phyloP scores from a whole-genome alignment of 495 filamentous ascomycete species.

The Annulohypoxylon stygium region DNA sequence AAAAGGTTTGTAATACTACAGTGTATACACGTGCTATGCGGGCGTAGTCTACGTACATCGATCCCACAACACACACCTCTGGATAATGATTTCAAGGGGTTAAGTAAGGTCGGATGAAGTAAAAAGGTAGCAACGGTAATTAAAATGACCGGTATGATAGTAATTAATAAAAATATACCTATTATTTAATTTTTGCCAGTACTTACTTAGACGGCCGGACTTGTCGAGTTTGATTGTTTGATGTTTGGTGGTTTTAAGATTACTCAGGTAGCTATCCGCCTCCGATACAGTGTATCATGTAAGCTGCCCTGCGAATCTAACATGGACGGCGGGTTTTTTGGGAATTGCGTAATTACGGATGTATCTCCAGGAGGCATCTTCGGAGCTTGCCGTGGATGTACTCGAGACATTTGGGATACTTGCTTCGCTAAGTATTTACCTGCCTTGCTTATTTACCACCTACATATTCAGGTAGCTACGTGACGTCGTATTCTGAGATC shows the following conservation, averaged over 20 bases:
- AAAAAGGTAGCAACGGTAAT: neutral
- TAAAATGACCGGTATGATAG: conserved; percentile 3
- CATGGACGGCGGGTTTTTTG: neutral
- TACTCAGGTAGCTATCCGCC: neutral
- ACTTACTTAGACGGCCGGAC: neutral
- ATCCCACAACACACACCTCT: neutral
- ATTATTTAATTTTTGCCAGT: neutral
- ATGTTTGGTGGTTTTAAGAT: conserved; percentile 2
- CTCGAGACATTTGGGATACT: neutral
- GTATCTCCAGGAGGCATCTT: neutral
- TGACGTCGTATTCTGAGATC: conserved; percentile 33
- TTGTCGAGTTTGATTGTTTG: neutral
- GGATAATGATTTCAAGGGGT: neutral
- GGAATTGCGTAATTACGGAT: neutral
- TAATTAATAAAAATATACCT: neutral
- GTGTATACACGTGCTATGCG: neutral
- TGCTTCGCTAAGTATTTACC: neutral
- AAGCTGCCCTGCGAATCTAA: neutral
- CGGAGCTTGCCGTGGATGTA: neutral
- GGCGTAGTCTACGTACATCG: neutral
- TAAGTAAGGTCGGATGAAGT: neutral
- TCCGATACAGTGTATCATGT: neutral
- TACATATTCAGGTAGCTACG: neutral
- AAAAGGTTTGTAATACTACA: neutral
- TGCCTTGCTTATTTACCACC: neutral